Conservation (phyloP, 208 protist species). For the Trypanosoma cruzi region DNA sequence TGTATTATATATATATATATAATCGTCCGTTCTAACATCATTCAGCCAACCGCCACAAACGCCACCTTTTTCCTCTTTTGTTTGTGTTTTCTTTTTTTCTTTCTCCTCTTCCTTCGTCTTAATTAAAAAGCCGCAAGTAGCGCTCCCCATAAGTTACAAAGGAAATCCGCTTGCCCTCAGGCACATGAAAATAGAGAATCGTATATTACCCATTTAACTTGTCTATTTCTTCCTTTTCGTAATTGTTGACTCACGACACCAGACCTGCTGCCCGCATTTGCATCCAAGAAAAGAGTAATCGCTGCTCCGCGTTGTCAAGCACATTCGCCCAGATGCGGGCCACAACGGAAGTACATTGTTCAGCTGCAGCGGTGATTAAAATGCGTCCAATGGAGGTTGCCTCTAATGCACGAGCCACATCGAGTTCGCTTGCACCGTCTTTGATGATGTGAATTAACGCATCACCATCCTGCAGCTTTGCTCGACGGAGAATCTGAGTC, state of each 20-base stretch:
- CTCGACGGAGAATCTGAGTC: conserved; percentile 68
- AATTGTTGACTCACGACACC: conserved; percentile 11
- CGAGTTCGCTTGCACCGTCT: conserved; percentile 66
- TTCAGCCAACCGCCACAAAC: background rate
- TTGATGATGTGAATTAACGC: conserved; percentile 31
- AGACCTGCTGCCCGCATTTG: conserved; percentile 23
- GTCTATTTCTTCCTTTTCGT: background rate
- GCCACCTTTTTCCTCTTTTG: too few relatives aligned
- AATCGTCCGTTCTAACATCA: background rate
- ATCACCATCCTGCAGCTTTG: conserved; percentile 53
- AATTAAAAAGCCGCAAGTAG: too few relatives aligned
- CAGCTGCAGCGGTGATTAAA: conserved; percentile 29
- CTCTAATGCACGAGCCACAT: conserved; percentile 42
- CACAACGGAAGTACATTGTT: conserved; percentile 38
- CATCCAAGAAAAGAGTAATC: conserved; percentile 55
- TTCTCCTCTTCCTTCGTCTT: too few relatives aligned
- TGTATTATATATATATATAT: too few relatives aligned
- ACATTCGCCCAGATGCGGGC: conserved; percentile 46
- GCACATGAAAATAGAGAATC: background rate
- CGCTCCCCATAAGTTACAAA: too few relatives aligned
- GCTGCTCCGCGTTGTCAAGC: conserved; percentile 48
- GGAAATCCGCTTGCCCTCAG: background rate
- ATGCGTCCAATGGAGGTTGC: conserved; percentile 57
- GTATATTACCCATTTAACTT: background rate
- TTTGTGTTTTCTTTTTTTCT: too few relatives aligned